Percentiles rank a stretch among this genome's conserved stretches.
These are phyloP conservation scores for Hypericum perforatum DNA, from an alignment of 345 rosid species.

Conservation along the genomic window DNA sequence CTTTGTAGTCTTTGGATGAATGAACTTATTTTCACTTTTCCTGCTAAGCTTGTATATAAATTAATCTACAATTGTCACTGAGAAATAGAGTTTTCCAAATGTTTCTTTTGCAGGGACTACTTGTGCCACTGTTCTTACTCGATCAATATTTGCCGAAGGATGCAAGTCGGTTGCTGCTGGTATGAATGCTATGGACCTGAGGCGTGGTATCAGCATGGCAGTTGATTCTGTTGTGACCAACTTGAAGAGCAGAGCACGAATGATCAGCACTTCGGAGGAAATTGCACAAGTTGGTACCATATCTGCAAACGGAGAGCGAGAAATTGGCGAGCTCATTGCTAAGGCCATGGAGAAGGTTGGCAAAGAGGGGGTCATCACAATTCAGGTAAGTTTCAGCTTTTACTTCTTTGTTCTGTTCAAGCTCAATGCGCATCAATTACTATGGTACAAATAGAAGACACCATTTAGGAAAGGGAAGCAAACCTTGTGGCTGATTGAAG, in stretches of 20 bases:
- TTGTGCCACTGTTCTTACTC: constrained; percentile 90
- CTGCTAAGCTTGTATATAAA: too few species aligned
- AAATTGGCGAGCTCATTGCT: constrained; percentile 96
- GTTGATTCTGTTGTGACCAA: constrained; percentile 81
- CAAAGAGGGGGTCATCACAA: constrained; percentile 97
- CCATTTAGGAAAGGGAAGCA: too few species aligned
- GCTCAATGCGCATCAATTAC: not conserved
- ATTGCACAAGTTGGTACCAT: constrained; percentile 99
- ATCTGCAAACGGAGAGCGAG: constrained; percentile 96
- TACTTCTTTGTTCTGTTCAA: not conserved
- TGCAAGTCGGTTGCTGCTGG: constrained; percentile 98
- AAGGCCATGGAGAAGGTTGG: constrained; percentile 99
- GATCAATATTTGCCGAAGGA: constrained; percentile 79
- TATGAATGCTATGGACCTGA: constrained; percentile 89
- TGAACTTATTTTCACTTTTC: too few species aligned
- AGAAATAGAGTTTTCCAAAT: not conserved
- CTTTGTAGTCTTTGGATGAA: not conserved
- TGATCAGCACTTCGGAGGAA: constrained; percentile 98
- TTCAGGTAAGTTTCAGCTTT: constrained; percentile 46
- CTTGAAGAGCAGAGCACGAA: constrained; percentile 83
- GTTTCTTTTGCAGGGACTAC: constrained; percentile 57
- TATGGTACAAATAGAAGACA: too few species aligned
- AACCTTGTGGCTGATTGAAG: too few species aligned
- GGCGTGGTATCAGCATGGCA: constrained; percentile 90
- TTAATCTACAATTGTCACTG: not conserved